Base-by-base conservation (phyloP, 2,329 filamentous ascomycete genomes). In the Cadophora malorum region DNA sequence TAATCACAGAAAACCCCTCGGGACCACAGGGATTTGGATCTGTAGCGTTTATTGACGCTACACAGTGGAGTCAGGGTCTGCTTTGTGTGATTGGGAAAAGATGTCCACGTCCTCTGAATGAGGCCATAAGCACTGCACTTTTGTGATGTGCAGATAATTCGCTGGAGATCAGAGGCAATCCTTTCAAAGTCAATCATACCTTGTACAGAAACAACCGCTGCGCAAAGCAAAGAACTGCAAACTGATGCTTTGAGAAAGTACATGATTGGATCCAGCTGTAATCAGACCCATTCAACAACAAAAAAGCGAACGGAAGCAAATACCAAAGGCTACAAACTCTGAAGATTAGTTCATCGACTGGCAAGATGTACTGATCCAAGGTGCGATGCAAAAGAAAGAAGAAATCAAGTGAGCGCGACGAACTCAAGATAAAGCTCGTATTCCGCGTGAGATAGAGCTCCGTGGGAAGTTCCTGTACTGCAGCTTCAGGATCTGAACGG, bases 11-110 rank as follows among this genome's bases (percentile, higher is more conserved):
- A 35, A 35, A 35, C 33, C n/a, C n/a, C n/a, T n/a, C n/a, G n/a
- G n/a, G n/a, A n/a, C n/a, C n/a, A n/a, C n/a, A n/a, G n/a, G 53
- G 53, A 56, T 56, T 25, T 35, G 53, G 28, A 56, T 35, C 16
- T 35, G 53, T 35, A 9, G 53, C 9, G n/a, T 35, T 21, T 6
- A 28, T 35, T n/a, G 31, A 16, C 12, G 6, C 50, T 53, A 28
- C 23, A 35, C 19, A 6, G 6, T n/a, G 19, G 10, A 9, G 16
- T 56, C 28, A 56, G 31, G 16, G 21, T 2, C 5, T 28, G 28
- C 28, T 28, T 3, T 28, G 28, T 28, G 5, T 28, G 28, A 28
- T 28, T n/a, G n/a, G n/a, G n/a, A n/a, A n/a, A n/a, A n/a, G n/a
- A n/a, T n/a, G n/a, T n/a, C n/a, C n/a, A n/a, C n/a, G n/a, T n/a